A percentile compares a stretch with the other conserved stretches of the same genome.
These are phyloP conservation scores for Eutrema heterophyllum DNA, from an alignment of 345 rosid species.

Conservation along the genomic window DNA sequence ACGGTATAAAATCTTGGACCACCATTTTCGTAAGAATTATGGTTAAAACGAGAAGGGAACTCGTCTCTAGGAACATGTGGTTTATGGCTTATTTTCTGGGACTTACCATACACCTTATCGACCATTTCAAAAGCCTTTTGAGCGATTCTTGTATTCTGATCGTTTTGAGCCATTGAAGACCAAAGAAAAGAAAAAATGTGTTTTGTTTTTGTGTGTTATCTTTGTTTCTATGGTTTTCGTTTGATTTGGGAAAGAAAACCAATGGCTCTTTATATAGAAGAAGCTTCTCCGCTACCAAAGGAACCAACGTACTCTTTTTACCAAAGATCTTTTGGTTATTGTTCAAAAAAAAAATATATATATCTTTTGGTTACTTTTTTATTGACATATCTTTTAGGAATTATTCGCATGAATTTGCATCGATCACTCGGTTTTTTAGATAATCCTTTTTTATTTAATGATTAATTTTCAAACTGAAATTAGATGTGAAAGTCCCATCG, in stretches of 20 bases:
- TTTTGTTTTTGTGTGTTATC: background rate
- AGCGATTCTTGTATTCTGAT: constrained; percentile 17
- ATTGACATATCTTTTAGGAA: background rate
- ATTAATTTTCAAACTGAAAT: background rate
- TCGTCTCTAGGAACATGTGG: constrained; percentile 16
- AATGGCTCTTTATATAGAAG: background rate
- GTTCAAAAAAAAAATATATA: too few species aligned
- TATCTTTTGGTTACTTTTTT: background rate
- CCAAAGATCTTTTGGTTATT: too few species aligned
- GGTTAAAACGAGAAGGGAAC: background rate
- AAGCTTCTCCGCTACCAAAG: background rate
- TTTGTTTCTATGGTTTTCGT: background rate
- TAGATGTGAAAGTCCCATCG: too few species aligned
- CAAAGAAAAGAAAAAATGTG: background rate
- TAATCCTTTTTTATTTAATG: background rate
- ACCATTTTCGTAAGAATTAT: constrained; percentile 2
- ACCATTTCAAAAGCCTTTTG: constrained; percentile 26
- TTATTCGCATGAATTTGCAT: background rate
- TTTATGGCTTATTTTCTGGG: background rate
- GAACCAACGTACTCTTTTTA: background rate
- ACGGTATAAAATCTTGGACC: constrained; percentile 17
- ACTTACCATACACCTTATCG: constrained; percentile 14
- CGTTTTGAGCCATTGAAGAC: constrained; percentile 14
- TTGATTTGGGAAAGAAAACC: background rate
- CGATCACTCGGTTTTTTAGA: background rate